A percentile compares a stretch with the other conserved stretches of the same genome.
Conservation (phyloP, 192 early-diverging fungal genomes). For the Umbelopsis sp. region DNA sequence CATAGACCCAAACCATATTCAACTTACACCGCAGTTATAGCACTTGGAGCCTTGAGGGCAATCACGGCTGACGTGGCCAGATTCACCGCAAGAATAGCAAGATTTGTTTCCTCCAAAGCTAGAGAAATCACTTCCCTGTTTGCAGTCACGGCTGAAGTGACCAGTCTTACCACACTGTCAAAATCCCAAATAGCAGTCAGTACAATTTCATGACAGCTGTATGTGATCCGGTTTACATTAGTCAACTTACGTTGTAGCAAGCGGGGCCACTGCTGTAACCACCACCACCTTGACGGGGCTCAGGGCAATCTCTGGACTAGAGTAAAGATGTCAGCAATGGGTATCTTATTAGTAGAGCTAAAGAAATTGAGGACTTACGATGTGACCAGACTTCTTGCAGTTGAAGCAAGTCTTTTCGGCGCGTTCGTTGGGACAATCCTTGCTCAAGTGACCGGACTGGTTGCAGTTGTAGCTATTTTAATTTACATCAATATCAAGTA, state of each 20-base stretch:
- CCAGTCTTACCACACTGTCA: slow-evolving; percentile 37
- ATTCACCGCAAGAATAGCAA: slow-evolving; percentile 4
- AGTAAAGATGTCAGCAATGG: not conserved
- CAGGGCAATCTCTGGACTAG: not conserved
- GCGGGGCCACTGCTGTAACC: not conserved
- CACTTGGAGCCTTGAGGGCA: slow-evolving; percentile 3
- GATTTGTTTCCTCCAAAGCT: slow-evolving; percentile 4
- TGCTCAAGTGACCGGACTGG: slow-evolving; percentile 44
- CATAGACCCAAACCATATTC: not conserved
- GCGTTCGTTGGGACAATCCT: slow-evolving; percentile 40
- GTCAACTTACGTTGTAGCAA: not conserved
- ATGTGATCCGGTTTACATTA: too few species aligned
- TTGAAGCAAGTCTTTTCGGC: slow-evolving; percentile 32
- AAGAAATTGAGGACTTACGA: not conserved
- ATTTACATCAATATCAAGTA: not conserved
- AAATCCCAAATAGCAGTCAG: not conserved
- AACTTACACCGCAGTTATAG: slow-evolving; percentile 15
- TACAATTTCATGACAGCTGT: not conserved
- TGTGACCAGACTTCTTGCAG: not conserved
- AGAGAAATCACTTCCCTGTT: slow-evolving; percentile 13
- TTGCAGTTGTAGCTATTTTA: slow-evolving; percentile 44
- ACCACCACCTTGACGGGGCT: slow-evolving; percentile 1
- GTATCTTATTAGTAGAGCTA: too few species aligned
- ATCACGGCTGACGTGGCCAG: not conserved
- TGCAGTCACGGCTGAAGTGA: slow-evolving; percentile 47